Evolutionary conservation across 176 grass and related monocot species (phyloP), one percentile per base, ranked within the genome.

Genomic region (Oryza glaberrima): DNA sequence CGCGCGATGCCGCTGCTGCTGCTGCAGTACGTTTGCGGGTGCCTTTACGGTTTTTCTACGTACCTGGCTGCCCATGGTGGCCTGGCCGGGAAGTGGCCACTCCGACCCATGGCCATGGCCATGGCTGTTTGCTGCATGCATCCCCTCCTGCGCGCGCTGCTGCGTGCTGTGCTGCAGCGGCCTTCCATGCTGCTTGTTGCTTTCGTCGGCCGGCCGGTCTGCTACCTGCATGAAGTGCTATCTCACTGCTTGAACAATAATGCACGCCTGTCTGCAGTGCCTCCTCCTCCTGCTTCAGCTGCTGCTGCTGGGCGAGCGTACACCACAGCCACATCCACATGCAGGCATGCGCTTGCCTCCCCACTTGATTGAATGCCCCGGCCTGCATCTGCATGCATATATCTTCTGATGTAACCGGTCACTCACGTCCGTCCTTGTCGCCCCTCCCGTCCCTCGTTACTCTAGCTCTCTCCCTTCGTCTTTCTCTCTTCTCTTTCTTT

Each of bases 331-430:
- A 20, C 77, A 47, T 36, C 72, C 68, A 38, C 67, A 58, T 51
- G 40, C 82, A 70, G 77, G 86, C 85, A 82, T 81, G 79, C 79
- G 72, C 80, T 48, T 78, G 73, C 60, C 17, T 61, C 73, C 83
- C 83, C 74, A 83, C 79, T 90, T 71, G 63, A 87, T 78, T 86
- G 80, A 90, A 86, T 90, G 79, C 83, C 67, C 66, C 38, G 25
- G 43, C 54, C 6, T 47, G 48, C 77, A 69, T 11, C 6, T 47
- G 48, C 77, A 69, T 11, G 67, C 28, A 19, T 36, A 69, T 17
- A 35, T 46, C 79, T 13, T 73, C 67, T 64, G 80, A 84, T 86
- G 80, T 63, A 86, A 83, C 69, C 83, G 67, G 60, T 78, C 73
- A 78, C 54, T 35, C 44, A 69, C 77, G 63, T 70, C 32, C 82